These are phyloP conservation scores for Melampsora abietis-canadensis DNA, from an alignment of 1,284 basidiomycete species.

Conservation along the genomic window DNA sequence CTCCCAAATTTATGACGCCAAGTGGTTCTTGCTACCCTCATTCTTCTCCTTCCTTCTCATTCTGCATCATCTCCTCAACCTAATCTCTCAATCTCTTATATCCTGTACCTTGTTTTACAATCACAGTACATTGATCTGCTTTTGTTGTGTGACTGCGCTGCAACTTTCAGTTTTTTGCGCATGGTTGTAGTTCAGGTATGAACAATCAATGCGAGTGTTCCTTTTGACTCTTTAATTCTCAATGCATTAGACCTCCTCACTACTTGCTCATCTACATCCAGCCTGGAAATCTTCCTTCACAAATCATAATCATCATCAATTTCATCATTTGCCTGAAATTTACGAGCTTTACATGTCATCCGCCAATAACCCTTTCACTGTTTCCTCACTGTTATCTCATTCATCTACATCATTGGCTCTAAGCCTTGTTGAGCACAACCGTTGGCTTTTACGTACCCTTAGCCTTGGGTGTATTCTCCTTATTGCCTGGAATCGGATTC, in stretches of 20 bases:
- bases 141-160: no score
- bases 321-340: neutral
- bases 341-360: slow-evolving; percentile 4
- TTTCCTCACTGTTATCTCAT: neutral
- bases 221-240: neutral
- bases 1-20: no score
- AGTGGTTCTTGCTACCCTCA: neutral
- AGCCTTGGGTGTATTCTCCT: neutral
- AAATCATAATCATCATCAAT: neutral
- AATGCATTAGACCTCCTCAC: neutral
- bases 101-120: neutral
- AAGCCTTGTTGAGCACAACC: neutral
- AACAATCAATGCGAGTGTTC: no score
- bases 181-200: no score
- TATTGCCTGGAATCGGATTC: neutral
- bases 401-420: neutral
- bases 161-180: no score
- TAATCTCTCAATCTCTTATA: slow-evolving; percentile 1
- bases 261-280: neutral
- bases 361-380: neutral
- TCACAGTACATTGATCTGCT: neutral
- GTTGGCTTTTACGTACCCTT: neutral
- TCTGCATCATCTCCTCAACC: neutral
- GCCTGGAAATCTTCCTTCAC: neutral
- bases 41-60: slow-evolving; percentile 11